phyloP scores from a whole-genome alignment of 768 basidiomycete species.

The Strobilomyces echinocephalus region DNA sequence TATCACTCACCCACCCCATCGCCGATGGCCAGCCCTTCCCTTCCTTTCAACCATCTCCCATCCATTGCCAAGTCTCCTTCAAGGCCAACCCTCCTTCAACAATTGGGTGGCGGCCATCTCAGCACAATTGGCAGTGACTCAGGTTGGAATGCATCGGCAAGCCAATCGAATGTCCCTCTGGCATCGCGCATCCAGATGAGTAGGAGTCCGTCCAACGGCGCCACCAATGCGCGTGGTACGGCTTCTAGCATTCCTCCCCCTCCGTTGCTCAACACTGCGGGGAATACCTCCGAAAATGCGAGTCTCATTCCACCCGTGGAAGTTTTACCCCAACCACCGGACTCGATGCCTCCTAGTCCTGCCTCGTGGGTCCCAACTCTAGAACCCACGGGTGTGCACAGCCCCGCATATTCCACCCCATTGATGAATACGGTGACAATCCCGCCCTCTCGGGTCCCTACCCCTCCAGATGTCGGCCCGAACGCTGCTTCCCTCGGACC shows the following conservation, averaged over 20 bases:
- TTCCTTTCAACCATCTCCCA: constrained; percentile 1
- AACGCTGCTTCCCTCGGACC: neutral
- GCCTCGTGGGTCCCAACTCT: constrained; percentile 3
- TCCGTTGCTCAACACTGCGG: neutral
- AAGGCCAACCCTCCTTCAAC: constrained; percentile 21
- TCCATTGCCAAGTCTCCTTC: constrained; percentile 5
- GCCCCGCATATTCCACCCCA: neutral
- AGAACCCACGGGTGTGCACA: neutral
- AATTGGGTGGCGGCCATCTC: constrained; percentile 12
- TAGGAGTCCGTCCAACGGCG: neutral
- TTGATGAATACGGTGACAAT: neutral
- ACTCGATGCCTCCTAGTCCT: constrained; percentile 17
- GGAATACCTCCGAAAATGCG: neutral
- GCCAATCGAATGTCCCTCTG: constrained; percentile 14
- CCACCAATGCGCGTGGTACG: neutral
- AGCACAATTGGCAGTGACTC: neutral
- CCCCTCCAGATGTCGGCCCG: neutral
- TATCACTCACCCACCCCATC: constrained; percentile 30
- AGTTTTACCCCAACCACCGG: constrained; percentile 15
- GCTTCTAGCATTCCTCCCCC: neutral
- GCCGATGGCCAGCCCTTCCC: constrained; percentile 7
- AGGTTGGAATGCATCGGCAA: neutral
- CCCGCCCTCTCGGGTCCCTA: neutral
- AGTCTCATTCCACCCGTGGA: constrained; percentile 32
- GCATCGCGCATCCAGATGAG: constrained; percentile 25